Conservation (phyloP, 2,329 filamentous ascomycete species). For the Ascomycota sp. region DNA sequence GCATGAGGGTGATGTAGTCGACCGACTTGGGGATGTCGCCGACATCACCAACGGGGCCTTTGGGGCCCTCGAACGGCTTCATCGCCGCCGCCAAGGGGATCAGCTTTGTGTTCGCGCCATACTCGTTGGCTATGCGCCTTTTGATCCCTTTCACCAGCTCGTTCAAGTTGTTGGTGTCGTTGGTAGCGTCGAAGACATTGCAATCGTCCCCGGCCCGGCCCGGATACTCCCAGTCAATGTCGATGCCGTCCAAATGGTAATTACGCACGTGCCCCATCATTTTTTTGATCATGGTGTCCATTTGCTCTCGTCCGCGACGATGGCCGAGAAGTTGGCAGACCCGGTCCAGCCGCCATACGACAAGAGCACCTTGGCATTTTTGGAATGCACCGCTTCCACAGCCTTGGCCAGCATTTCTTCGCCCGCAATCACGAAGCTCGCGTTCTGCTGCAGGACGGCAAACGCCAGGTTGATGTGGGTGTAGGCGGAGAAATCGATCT, state of each 20-base stretch:
- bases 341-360: not conserved
- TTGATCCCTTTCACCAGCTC: not conserved
- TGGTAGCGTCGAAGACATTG: not conserved
- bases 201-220: not conserved
- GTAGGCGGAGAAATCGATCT: not conserved
- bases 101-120: not conserved
- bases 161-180: not conserved
- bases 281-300: not conserved
- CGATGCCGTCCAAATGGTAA: not conserved
- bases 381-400: not conserved
- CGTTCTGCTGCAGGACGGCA: not conserved
- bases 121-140: not conserved
- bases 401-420: not conserved
- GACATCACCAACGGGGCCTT: not conserved
- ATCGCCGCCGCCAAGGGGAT: not conserved
- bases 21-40: not conserved
- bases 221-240: constrained; percentile 1
- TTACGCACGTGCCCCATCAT: not conserved
- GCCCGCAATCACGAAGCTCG: not conserved
- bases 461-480: not conserved
- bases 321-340: not conserved
- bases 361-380: not conserved
- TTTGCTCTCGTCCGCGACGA: not conserved
- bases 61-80: not conserved
- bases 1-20: constrained; percentile 1